Evolutionary conservation across 2,329 filamentous ascomycete species (phyloP), one percentile per base, ranked within the genome.

Genomic region (Penicillium capsulatum): DNA sequence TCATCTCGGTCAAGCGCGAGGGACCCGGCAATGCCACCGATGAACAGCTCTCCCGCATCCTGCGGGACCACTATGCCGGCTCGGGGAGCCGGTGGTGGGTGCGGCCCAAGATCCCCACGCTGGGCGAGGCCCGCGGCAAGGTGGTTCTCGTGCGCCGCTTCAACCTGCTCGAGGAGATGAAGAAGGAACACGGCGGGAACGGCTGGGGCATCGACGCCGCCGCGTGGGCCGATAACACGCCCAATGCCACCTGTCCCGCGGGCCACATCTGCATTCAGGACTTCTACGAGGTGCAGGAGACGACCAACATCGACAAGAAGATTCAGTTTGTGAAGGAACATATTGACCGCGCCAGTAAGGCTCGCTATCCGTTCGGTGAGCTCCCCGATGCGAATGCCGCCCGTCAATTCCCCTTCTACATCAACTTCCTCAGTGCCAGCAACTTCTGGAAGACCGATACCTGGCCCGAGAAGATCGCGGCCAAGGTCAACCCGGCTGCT

Each of bases 401-500:
- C 60, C 26, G 67, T 63, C 58, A 60, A 17, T 71, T 72, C 11
- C 87, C 88, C 1, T 76, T 96, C 52, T 94, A 85, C 56, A 71
- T 97, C 65, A 98, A 97, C 65, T 97, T 96, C 61, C 65, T 96
- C 47, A 88, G 77, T 52, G 92, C 84, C 1, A 91, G 84, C 64
- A 96, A 96, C 69, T 97, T 97, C 71, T 97, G 91, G 81, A 90
- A 87, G 50, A 74, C 83, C 1, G 81, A 79, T 39, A 95, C 89
- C 65, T 98, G 92, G 92, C 92, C 92, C 0, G 90, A 95, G 65
- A 83, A 79, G 58, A 87, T 98, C 61, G 91, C 92, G 1, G 83
- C 80, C 14, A 87, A 85, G 68, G 75, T 95, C 34, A 97, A 97
- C 69, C 86, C 90, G 13, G 81, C 83, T 2, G 76, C 75, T n/a